These are phyloP conservation scores for Hortaea werneckii DNA, from an alignment of 2,329 filamentous ascomycete genomes.

Conservation along the genomic window DNA sequence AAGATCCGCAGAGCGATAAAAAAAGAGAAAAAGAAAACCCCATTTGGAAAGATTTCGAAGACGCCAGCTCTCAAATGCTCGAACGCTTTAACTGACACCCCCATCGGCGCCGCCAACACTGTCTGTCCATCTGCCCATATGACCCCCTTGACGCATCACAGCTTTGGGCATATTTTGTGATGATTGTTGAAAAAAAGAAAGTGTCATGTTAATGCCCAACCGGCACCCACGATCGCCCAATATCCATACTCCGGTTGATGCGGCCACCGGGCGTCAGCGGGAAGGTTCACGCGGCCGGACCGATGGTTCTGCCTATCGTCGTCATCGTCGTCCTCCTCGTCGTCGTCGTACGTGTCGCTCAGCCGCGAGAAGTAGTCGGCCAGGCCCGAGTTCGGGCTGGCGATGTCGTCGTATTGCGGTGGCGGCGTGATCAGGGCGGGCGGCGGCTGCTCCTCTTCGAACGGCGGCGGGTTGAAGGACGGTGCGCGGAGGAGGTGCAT, in stretches of 20 bases:
- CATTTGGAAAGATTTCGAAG: too few relatives aligned
- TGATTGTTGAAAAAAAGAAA: too few relatives aligned
- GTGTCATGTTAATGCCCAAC: constrained; percentile 7
- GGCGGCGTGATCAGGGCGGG: constrained; percentile 69
- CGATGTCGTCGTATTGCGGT: constrained; percentile 71
- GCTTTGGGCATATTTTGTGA: too few relatives aligned
- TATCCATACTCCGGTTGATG: constrained; percentile 55
- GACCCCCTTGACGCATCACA: not conserved
- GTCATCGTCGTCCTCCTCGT: constrained; percentile 45
- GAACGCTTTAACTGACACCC: too few relatives aligned
- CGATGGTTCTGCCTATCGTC: constrained; percentile 29
- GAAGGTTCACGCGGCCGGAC: constrained; percentile 39
- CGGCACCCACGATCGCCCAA: constrained; percentile 39
- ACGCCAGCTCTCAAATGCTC: too few relatives aligned
- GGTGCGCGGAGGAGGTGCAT: constrained; percentile 77
- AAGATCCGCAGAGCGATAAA: too few relatives aligned
- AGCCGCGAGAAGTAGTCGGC: constrained; percentile 82
- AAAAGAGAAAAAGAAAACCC: too few relatives aligned
- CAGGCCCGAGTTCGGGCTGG: constrained; percentile 58
- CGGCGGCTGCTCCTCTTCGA: constrained; percentile 69
- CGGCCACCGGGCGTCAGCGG: constrained; percentile 54
- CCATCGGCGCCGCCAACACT: too few relatives aligned
- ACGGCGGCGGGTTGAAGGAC: constrained; percentile 79
- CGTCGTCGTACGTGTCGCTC: constrained; percentile 54
- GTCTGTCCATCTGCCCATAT: not conserved